Evolutionary conservation across 2,329 filamentous ascomycete genomes (phyloP), one percentile per base, ranked within the genome.

Genomic region (Aspergillus calidoustus): DNA sequence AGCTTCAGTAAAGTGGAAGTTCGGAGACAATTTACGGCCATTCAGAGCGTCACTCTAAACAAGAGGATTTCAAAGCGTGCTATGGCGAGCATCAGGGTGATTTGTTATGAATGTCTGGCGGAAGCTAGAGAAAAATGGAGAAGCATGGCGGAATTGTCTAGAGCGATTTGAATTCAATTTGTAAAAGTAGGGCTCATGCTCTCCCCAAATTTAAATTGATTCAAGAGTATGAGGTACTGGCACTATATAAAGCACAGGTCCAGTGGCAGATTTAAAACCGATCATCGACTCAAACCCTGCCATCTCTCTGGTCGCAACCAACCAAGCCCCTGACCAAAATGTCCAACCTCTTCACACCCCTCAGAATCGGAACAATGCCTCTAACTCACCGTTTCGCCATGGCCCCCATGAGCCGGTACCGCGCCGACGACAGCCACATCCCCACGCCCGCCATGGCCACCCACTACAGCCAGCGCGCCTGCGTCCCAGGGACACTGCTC

Each of bases 401-500:
- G 31, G 31, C 31, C 31, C 31, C 31, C 4, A 38, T 38, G 31
- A 38, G 31, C 31, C 31, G 31, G 3, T 38, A 38, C 31, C 31
- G 31, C 31, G 31, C 31, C 31, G 31, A 38, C 31, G 6, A 38
- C 31, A 11, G 1, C 5, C 81, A 84, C 65, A 78, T 81, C 2
- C 81, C 82, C 25, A 69, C 78, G 62, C 72, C 77, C 53, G 66
- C 80, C 65, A 76, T 79, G 5, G 71, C 74, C n/a, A 79, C 84
- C 57, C 84, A 87, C 74, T 87, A 87, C 71, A 71, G 73, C 22
- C 84, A 88, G 68, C 80, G 85, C 22, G 83, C 79, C 34, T 79
- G 77, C 4, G 77, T 77, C 13, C 80, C 82, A 4, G 85, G 86
- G 19, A 87, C 84, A 1, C 74, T 89, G 2, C 72, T 89, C 46